Conservation (phyloP, 2,329 filamentous ascomycete species). For the Fusarium sp. region DNA sequence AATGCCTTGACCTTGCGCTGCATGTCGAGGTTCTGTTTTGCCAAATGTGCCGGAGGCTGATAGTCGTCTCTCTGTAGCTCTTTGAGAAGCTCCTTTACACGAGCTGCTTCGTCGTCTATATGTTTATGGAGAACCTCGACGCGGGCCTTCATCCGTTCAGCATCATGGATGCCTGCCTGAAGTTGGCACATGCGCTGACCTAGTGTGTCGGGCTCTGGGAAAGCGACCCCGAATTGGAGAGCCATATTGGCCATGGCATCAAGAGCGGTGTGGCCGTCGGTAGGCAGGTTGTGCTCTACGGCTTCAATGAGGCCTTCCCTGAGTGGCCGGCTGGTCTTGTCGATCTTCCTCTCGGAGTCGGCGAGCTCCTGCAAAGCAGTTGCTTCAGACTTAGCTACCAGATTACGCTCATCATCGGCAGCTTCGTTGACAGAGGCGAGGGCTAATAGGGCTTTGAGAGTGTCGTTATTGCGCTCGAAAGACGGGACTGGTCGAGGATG, state of each 20-base stretch:
- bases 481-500: slow-evolving; percentile 69
- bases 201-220: slow-evolving; percentile 60
- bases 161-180: slow-evolving; percentile 62
- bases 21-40: slow-evolving; percentile 78
- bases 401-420: slow-evolving; percentile 75
- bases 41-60: slow-evolving; percentile 66
- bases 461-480: slow-evolving; percentile 90
- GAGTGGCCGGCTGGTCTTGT: slow-evolving; percentile 44
- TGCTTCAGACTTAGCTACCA: slow-evolving; percentile 68
- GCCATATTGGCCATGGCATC: slow-evolving; percentile 66
- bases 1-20: slow-evolving; percentile 76
- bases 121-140: slow-evolving; percentile 67
- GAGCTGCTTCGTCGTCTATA: slow-evolving; percentile 61
- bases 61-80: slow-evolving; percentile 60
- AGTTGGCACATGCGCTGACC: slow-evolving; percentile 65
- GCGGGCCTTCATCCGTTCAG: slow-evolving; percentile 66
- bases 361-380: slow-evolving; percentile 66
- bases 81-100: slow-evolving; percentile 52
- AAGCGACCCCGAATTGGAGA: slow-evolving; percentile 60
- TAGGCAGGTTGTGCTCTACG: slow-evolving; percentile 64
- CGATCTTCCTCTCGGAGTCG: slow-evolving; percentile 28
- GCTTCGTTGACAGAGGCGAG: slow-evolving; percentile 81
- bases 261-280: slow-evolving; percentile 65
- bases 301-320: slow-evolving; percentile 59
- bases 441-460: slow-evolving; percentile 77